phyloP scores from a whole-genome alignment of 768 basidiomycete species.

The Rhodotorula taiwanensis region DNA sequence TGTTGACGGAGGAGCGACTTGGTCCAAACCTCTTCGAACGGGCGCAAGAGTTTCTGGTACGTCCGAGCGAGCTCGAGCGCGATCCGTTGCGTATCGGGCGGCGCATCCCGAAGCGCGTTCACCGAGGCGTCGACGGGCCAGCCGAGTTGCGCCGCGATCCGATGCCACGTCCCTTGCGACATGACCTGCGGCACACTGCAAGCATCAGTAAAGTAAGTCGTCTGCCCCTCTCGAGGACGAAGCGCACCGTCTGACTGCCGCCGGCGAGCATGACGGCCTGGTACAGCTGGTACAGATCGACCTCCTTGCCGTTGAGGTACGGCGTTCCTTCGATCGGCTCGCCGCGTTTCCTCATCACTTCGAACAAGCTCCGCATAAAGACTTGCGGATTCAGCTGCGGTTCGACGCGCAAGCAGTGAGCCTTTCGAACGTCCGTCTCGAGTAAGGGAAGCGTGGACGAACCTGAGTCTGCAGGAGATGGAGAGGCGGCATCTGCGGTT shows the following conservation, averaged over 20 bases:
- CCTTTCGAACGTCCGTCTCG: too few species aligned
- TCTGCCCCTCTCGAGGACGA: too few species aligned
- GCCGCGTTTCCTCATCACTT: slow-evolving; percentile 38
- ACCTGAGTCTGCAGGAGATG: slow-evolving; percentile 30
- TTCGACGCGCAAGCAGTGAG: background rate
- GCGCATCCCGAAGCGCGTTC: background rate
- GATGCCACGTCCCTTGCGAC: slow-evolving; percentile 26
- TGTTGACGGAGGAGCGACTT: slow-evolving; percentile 23
- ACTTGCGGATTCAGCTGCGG: slow-evolving; percentile 34
- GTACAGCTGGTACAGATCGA: slow-evolving; percentile 38
- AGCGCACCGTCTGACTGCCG: slow-evolving; percentile 17
- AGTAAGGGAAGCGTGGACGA: background rate
- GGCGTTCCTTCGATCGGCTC: slow-evolving; percentile 37
- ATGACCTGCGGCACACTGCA: slow-evolving; percentile 16
- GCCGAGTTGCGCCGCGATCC: slow-evolving; percentile 31
- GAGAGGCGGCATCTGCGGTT: slow-evolving; percentile 23
- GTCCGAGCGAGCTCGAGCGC: slow-evolving; percentile 31
- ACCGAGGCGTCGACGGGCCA: slow-evolving; percentile 24
- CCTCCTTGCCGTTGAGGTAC: slow-evolving; percentile 32
- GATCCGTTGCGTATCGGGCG: slow-evolving; percentile 31
- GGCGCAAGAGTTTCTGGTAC: slow-evolving; percentile 31
- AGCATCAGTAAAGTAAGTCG: too few species aligned
- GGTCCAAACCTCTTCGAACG: slow-evolving; percentile 39
- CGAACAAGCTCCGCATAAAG: slow-evolving; percentile 39
- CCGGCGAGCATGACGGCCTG: slow-evolving; percentile 33